Conservation (phyloP, 75 land plant genomes). For the Picea sitchensis region DNA sequence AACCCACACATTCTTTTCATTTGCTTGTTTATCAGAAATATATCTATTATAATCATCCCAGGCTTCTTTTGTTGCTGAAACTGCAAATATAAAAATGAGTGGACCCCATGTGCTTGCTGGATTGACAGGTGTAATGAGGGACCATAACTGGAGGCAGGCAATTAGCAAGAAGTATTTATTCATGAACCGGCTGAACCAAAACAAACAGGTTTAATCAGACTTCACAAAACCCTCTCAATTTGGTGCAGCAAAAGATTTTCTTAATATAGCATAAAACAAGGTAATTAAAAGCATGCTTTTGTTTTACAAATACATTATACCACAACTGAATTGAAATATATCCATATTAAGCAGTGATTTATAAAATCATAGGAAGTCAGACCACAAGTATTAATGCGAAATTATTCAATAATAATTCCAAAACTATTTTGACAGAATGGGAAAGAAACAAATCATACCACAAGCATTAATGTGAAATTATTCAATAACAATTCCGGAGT, state of each 20-base stretch:
- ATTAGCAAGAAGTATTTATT: slow-evolving; percentile 96
- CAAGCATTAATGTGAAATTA: not conserved
- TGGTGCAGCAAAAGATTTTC: not conserved
- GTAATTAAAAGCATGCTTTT: too few species aligned
- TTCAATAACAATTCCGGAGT: not conserved
- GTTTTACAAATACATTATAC: too few species aligned
- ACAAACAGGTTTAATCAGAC: slow-evolving; percentile 8
- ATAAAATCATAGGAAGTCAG: not conserved
- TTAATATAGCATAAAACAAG: not conserved
- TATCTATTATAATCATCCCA: slow-evolving; percentile 99
- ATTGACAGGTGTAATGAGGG: slow-evolving; percentile 96
- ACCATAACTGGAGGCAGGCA: slow-evolving; percentile 94
- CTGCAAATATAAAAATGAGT: slow-evolving; percentile 83
- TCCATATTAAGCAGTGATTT: too few species aligned
- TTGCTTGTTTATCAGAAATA: slow-evolving; percentile 86
- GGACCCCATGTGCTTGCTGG: slow-evolving; percentile 99
- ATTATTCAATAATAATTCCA: not conserved
- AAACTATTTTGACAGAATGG: too few species aligned
- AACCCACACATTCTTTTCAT: slow-evolving; percentile 94
- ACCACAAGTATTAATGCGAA: not conserved
- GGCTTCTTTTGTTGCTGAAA: slow-evolving; percentile 95
- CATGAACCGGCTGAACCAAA: slow-evolving; percentile 87
- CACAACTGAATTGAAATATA: too few species aligned
- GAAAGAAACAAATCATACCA: not conserved
- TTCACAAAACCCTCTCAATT: not conserved